Percentiles rank a stretch among this genome's conserved stretches.
These are phyloP conservation scores for Colletotrichum navitas DNA, from an alignment of 2,329 filamentous ascomycete species.

Conservation along the genomic window DNA sequence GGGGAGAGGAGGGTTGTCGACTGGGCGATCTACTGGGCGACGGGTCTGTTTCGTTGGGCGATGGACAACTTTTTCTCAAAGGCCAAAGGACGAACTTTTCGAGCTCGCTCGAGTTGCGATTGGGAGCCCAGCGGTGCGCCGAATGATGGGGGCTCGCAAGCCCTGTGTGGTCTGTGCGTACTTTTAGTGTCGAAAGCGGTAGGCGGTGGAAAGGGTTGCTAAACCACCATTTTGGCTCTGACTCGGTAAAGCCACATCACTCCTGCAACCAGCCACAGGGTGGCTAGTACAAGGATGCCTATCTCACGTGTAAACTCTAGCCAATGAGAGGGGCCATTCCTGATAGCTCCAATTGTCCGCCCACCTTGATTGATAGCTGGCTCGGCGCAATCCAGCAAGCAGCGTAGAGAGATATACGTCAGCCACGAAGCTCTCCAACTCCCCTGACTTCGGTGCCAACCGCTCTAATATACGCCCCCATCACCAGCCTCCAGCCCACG, in stretches of 20 bases:
- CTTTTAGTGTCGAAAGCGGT: neutral
- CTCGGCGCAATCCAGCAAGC: conserved; percentile 20
- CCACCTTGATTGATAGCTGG: conserved; percentile 29
- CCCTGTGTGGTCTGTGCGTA: conserved; percentile 35
- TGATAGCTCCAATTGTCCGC: conserved; percentile 28
- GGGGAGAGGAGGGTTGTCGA: conserved; percentile 55
- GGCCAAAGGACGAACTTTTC: conserved; percentile 28
- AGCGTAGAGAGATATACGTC: conserved; percentile 20
- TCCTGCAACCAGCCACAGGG: neutral
- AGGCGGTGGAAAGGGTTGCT: neutral
- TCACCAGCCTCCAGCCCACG: neutral
- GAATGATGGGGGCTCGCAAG: conserved; percentile 29
- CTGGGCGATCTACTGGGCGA: conserved; percentile 37
- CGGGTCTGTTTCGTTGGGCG: conserved; percentile 49
- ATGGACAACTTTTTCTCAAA: conserved; percentile 26
- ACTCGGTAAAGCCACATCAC: conserved; percentile 9
- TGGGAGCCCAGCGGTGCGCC: conserved; percentile 29
- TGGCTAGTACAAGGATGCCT: neutral
- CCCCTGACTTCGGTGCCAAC: conserved; percentile 4
- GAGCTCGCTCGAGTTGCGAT: conserved; percentile 40
- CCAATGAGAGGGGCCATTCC: conserved; percentile 13
- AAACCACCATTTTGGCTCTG: neutral
- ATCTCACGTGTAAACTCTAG: conserved; percentile 20
- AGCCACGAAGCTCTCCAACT: conserved; percentile 31
- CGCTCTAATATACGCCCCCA: neutral